Percentiles rank a stretch among this genome's conserved stretches.
phyloP scores from a whole-genome alignment of 2,329 filamentous ascomycete species.

The Talaromyces sp. region DNA sequence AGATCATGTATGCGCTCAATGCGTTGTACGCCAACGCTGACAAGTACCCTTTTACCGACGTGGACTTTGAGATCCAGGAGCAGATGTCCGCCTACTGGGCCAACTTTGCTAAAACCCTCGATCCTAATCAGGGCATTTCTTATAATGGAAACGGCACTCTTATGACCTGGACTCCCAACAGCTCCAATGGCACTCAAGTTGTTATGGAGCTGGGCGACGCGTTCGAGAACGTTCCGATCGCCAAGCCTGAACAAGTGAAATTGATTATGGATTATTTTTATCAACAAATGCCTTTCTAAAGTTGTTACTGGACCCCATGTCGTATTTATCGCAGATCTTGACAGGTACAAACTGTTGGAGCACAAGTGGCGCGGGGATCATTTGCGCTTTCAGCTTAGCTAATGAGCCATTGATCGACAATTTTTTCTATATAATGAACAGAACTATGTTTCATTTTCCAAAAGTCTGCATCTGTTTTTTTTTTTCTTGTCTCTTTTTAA shows the following conservation, averaged over 20 bases:
- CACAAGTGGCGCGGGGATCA: too few relatives aligned
- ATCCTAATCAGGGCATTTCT: constrained; percentile 18
- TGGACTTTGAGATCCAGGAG: constrained; percentile 24
- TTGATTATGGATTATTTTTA: constrained; percentile 1
- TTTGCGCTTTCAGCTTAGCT: too few relatives aligned
- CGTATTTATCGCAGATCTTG: too few relatives aligned
- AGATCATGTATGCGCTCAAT: constrained; percentile 35
- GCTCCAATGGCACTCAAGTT: not conserved
- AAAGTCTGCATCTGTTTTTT: too few relatives aligned
- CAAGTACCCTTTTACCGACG: constrained; percentile 17
- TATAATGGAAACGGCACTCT: not conserved
- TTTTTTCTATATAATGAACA: too few relatives aligned
- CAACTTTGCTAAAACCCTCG: constrained; percentile 27
- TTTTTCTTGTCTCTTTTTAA: too few relatives aligned
- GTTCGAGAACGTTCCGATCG: not conserved
- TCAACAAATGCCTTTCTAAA: not conserved
- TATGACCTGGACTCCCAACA: not conserved
- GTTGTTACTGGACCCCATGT: too few relatives aligned
- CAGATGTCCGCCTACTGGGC: constrained; percentile 29
- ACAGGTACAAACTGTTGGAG: too few relatives aligned
- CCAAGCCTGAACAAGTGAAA: not conserved
- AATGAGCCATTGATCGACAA: too few relatives aligned
- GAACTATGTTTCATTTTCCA: too few relatives aligned
- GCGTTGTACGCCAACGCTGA: constrained; percentile 28
- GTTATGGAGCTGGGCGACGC: constrained; percentile 2